Base-by-base conservation (phyloP, 2,329 filamentous ascomycete genomes). In the Mariannaea sp. region DNA sequence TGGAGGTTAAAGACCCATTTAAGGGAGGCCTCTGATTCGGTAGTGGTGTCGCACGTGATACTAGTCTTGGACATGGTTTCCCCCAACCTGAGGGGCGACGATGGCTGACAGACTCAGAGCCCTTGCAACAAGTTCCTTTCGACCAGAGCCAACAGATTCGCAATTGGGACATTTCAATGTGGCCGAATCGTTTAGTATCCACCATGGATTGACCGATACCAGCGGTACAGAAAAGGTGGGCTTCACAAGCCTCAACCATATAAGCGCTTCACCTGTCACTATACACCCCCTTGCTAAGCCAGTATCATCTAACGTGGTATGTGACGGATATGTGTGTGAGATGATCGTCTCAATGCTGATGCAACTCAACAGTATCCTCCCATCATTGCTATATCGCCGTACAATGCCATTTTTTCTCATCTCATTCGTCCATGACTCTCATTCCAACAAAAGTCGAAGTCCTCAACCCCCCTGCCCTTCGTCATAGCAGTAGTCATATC, bases 351-450 rank as follows among this genome's bases (percentile, higher is more conserved):
- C 40, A 8, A 49, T 50, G 38, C 59, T 65, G 22, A 66, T 56
- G 14, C 39, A 26, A 22, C 29, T 43, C 16, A 45, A 35, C 30
- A 61, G 53, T 13, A 17, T 33, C 14, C 33, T 33, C 26, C n/a
- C 44, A 32, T 52, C 44, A 20, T 26, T 39, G 29, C 20, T 22
- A 38, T 49, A 44, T 46, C 50, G 41, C 32, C 58, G 53, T 50
- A 69, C 57, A 45, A 68, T 68, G 65, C 60, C 48, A 56, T 47
- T 55, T n/a, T 52, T 47, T 58, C 51, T 64, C 61, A 55, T 62
- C 47, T 64, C 57, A 65, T 55, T 61, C 49, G 27, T 41, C 52
- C 57, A 65, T 64, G 59, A 65, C 44, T 61, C 44, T 53, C 56
- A 57, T 49, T 57, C 50, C 61, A 50, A 57, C 55, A 48, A 61